Percentiles rank a stretch among this genome's conserved stretches.
Conservation (phyloP, 805 yeast species). For the Teunomyces lycoperdinae region DNA sequence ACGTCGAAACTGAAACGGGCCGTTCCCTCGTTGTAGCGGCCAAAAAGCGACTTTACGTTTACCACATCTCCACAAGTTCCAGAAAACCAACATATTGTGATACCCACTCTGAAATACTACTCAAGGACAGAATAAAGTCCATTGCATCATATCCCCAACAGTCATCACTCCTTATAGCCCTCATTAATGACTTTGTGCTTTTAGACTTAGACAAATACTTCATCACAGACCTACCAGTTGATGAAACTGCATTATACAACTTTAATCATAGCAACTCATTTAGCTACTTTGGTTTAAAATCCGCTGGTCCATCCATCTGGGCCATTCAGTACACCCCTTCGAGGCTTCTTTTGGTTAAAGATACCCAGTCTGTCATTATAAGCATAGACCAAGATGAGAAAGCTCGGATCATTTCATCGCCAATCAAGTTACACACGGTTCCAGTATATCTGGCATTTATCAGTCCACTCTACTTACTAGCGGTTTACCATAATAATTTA, state of each 20-base stretch:
- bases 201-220: constrained; percentile 20
- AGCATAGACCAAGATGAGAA: constrained; percentile 9
- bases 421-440: constrained; percentile 20
- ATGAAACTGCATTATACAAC: constrained; percentile 16
- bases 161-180: constrained; percentile 19
- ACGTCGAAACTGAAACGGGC: constrained; percentile 14
- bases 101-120: constrained; percentile 19
- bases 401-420: constrained; percentile 13
- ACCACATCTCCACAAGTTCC: constrained; percentile 25
- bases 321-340: constrained; percentile 15
- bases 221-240: constrained; percentile 16
- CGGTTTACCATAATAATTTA: constrained; percentile 28
- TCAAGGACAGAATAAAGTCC: constrained; percentile 31
- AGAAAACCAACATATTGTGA: constrained; percentile 29
- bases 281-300: constrained; percentile 37
- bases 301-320: constrained; percentile 25
- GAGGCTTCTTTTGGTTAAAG: constrained; percentile 27
- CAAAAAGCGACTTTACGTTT: constrained; percentile 28
- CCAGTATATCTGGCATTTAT: constrained; percentile 28
- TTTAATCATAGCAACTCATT: constrained; percentile 28
- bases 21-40: constrained; percentile 26
- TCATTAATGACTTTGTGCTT: constrained; percentile 24
- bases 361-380: constrained; percentile 26
- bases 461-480: constrained; percentile 32
- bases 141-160: constrained; percentile 11